Evolutionary conservation across 371 early-diverging fungal species (phyloP), one percentile per base, ranked within the genome.

Genomic region (Circinella minor): DNA sequence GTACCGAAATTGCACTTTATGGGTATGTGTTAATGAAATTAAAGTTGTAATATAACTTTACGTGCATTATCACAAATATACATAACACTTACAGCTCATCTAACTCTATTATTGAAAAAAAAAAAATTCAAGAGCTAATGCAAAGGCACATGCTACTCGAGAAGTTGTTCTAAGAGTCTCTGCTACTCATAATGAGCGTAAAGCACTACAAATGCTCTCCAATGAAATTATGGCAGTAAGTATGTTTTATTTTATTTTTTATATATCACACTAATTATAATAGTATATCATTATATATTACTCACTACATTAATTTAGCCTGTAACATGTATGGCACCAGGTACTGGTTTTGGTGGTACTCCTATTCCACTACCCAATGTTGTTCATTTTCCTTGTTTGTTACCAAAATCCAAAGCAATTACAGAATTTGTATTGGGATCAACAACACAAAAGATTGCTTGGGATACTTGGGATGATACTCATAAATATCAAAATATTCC

Each of bases 261-360:
- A 1, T 27, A 27, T 27, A 27, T 27, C 27, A 27, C 27, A 27
- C 27, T 27, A 27, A 27, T 27, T 27, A 27, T 27, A 27, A 27
- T 27, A 27, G 0, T 27, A 27, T 43, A 20, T 46, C 27, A 34
- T 20, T 47, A 61, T 38, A 5, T 14, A 36, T 60, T 60, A 36
- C 60, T 17, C 4, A 34, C 9, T 38, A 34, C 13, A 61, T 17
- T n/a, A 27, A 37, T 54, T 8, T 71, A 88, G 87, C 76, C 90
- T 39, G 92, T 90, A 9, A 92, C 92, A 7, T 89, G 89, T 66
- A 90, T 90, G 85, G 90, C 90, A 11, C 92, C 92, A 0, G 92
- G 91, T 18, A 89, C 79, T 36, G 70, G 67, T 14, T 84, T 86
- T 38, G 79, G 83, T 36, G 88, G 86, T 14, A 68, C 64, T 5